These are phyloP conservation scores for Aspergillus novoparasiticus DNA, from an alignment of 2,329 filamentous ascomycete genomes.

Conservation along the genomic window DNA sequence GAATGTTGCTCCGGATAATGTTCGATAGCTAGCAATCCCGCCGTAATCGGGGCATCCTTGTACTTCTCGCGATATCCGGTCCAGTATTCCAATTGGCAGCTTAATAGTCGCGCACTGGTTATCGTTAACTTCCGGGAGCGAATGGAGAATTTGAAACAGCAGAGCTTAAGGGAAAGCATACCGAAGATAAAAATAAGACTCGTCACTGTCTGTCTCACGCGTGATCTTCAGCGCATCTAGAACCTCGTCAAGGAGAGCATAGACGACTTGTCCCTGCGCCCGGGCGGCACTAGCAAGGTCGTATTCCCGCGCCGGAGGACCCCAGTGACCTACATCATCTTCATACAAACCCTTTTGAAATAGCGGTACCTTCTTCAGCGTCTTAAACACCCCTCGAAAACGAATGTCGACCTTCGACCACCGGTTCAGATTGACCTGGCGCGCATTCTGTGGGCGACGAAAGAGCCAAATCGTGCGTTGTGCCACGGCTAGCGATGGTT, in stretches of 20 bases:
- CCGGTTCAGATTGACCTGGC: constrained; percentile 18
- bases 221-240: constrained; percentile 18
- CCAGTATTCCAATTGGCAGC: constrained; percentile 25
- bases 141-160: not conserved
- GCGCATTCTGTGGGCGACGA: constrained; percentile 19
- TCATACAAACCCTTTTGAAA: constrained; percentile 25
- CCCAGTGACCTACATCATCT: constrained; percentile 12
- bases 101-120: constrained; percentile 21
- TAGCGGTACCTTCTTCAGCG: constrained; percentile 24
- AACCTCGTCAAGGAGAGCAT: constrained; percentile 30
- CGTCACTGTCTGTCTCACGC: constrained; percentile 10
- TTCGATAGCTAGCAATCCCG: constrained; percentile 23
- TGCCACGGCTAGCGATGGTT: constrained; percentile 18
- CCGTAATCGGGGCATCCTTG: constrained; percentile 23
- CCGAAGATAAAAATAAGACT: constrained; percentile 22
- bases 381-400: constrained; percentile 28
- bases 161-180: constrained; percentile 9
- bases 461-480: constrained; percentile 28
- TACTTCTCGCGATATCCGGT: constrained; percentile 28
- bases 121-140: not conserved
- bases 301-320: not conserved
- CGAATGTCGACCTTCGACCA: constrained; percentile 28
- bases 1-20: constrained; percentile 12
- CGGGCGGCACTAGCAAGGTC: constrained; percentile 13
- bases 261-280: constrained; percentile 26